Evolutionary conservation across 1,139 yeast species (phyloP).

Genomic region (Diutina neorugosa): DNA sequence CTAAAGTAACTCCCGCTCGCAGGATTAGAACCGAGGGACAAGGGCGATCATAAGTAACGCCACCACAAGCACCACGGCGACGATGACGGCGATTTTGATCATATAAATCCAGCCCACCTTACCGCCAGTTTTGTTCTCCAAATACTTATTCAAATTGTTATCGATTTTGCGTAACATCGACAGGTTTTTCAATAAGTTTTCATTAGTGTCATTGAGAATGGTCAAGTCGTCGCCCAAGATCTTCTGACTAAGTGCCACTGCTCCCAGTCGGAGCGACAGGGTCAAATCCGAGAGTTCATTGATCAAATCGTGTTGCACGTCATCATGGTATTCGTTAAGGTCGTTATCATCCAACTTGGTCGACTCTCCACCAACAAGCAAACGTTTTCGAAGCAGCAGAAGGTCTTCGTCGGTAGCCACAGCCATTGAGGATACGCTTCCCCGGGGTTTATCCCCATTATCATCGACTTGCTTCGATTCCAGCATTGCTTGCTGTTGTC

Average conservation of each 20-base stretch:
- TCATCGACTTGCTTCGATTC: neutral
- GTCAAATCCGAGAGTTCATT: slow-evolving; percentile 28
- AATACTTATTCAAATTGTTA: slow-evolving; percentile 11
- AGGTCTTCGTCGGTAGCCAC: neutral
- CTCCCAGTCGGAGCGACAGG: slow-evolving; percentile 23
- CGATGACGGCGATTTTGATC: neutral
- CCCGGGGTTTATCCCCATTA: neutral
- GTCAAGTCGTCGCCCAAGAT: slow-evolving; percentile 22
- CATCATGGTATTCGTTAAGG: slow-evolving; percentile 28
- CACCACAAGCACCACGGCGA: neutral
- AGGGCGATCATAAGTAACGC: slow-evolving; percentile 2
- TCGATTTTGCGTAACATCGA: slow-evolving; percentile 12
- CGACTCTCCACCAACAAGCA: neutral
- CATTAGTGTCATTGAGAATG: slow-evolving; percentile 25
- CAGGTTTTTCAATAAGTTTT: slow-evolving; percentile 25
- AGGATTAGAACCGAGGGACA: neutral
- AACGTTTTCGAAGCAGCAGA: neutral
- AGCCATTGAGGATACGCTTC: neutral
- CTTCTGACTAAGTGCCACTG: slow-evolving; percentile 22
- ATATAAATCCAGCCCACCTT: slow-evolving; percentile 2
- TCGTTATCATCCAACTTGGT: slow-evolving; percentile 5
- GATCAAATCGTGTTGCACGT: slow-evolving; percentile 29
- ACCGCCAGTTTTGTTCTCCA: slow-evolving; percentile 2
- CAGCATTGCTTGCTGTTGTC: neutral
- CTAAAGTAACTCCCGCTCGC: too few relatives aligned